Conservation (phyloP, 1,284 basidiomycete genomes). For the Exsudoporus floridanus region DNA sequence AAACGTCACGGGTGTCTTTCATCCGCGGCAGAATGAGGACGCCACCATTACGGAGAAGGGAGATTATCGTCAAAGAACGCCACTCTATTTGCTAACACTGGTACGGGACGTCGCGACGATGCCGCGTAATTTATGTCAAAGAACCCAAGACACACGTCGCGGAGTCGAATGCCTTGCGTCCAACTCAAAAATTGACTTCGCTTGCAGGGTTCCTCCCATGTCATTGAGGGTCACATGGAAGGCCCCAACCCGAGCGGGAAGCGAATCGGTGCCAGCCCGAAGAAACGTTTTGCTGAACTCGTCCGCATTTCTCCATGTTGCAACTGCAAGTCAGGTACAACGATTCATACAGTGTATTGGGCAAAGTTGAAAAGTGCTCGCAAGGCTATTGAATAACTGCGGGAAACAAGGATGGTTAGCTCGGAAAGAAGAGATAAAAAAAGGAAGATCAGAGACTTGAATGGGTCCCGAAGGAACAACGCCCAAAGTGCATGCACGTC, state of each 20-base stretch:
- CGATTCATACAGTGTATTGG: slow-evolving; percentile 3
- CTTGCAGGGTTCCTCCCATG: not conserved
- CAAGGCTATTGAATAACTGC: slow-evolving; percentile 3
- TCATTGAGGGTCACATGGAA: slow-evolving; percentile 1
- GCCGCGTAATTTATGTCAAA: slow-evolving; percentile 7
- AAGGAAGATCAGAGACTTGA: slow-evolving; percentile 65
- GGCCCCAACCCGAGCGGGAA: not conserved
- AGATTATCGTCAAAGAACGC: not conserved
- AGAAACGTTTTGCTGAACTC: not conserved
- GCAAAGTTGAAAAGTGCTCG: not conserved
- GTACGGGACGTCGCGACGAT: not conserved
- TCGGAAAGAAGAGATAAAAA: slow-evolving; percentile 1
- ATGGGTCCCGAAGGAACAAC: slow-evolving; percentile 67
- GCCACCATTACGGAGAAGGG: slow-evolving; percentile 19
- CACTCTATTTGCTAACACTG: slow-evolving; percentile 4
- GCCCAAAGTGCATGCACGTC: slow-evolving; percentile 62
- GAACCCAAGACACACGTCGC: not conserved
- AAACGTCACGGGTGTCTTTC: slow-evolving; percentile 12
- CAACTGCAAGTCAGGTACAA: slow-evolving; percentile 19
- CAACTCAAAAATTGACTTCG: slow-evolving; percentile 1
- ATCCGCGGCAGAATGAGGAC: slow-evolving; percentile 19
- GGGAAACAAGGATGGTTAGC: slow-evolving; percentile 16
- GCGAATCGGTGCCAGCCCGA: not conserved
- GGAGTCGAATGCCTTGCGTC: not conserved
- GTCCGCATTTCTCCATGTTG: slow-evolving; percentile 1